phyloP scores from a whole-genome alignment of 352 stramenopile species.

The Discostella stelligera region DNA sequence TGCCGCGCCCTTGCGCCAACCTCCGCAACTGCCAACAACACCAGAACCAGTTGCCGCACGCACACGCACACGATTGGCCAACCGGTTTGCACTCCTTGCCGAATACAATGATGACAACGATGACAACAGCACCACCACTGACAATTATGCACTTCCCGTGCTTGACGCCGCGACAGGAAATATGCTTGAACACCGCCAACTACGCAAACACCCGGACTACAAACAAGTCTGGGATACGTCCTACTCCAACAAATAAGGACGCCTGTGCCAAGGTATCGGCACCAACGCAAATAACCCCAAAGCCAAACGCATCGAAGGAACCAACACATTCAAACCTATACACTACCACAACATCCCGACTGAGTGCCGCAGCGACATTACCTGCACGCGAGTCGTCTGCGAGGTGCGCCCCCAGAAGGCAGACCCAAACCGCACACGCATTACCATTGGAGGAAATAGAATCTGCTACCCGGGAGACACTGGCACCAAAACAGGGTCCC shows the following conservation, averaged over 20 bases:
- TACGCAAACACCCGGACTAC: constrained; percentile 5
- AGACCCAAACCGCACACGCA: no score
- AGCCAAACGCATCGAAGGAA: constrained; percentile 5
- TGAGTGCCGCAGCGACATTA: background rate
- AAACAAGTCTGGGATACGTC: no score
- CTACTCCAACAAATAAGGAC: constrained; percentile 11
- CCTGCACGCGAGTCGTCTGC: constrained; percentile 2
- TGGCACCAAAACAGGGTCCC: no score
- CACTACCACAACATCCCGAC: background rate
- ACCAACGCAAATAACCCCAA: background rate
- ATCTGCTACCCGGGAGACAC: no score
- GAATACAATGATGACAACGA: no score
- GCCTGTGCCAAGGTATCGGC: constrained; percentile 16
- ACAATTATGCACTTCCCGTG: background rate
- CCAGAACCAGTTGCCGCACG: no score
- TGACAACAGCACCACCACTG: background rate
- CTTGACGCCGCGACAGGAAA: constrained; percentile 10
- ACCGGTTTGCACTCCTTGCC: background rate
- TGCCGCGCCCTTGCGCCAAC: background rate
- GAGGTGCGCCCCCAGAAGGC: background rate
- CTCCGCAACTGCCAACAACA: no score
- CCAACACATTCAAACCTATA: constrained; percentile 13
- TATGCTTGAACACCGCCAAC: constrained; percentile 14
- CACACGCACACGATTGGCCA: background rate
- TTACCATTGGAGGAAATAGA: no score